Base-by-base conservation (phyloP, 1,284 basidiomycete genomes). In the Marasmius fiardii region DNA sequence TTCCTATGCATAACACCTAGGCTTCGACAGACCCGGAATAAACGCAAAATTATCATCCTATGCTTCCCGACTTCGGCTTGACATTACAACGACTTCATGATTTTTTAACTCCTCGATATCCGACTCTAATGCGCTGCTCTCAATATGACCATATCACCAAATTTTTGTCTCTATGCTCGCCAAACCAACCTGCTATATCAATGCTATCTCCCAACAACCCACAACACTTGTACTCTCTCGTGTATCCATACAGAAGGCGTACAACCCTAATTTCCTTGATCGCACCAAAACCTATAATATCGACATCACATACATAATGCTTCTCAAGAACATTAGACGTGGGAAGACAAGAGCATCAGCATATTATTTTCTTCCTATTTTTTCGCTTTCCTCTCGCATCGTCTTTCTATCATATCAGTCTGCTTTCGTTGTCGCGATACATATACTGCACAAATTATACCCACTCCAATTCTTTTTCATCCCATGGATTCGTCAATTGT, bases 61-160 rank as follows among this genome's bases (percentile, higher is more conserved):
- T 28, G 39, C 56, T 28, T 43, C 34, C 52, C 33, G 34, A 39
- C 16, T 28, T 53, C 45, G 14, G 18, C 47, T 52, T 53, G 24
- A 34, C 58, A 31, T 48, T 52, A 44, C 55, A 43, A 43, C 44
- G 39, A 58, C 61, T 60, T 59, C 33, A 55, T 55, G 28, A 44
- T 56, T 45, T 24, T 43, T 47, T 53, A 53, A 41, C 50, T 39
- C 56, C 59, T 60, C 60, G 59, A 65, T 64, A 65, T 68, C 67
- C 65, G 65, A 67, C 59, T 59, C 69, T 70, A 65, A 66, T 81
- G 80, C 80, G 82, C 82, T 85, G 81, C 84, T 85, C 81, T 82
- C 71, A 64, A 60, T 69, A 67, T 68, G 63, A 64, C 49, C 47
- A 49, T 26, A 31, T 49, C 47, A 33, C 31, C 50, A 56, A 63